Base-by-base conservation (phyloP, 139 green algal species). In the Chlamydomonas sp. region DNA sequence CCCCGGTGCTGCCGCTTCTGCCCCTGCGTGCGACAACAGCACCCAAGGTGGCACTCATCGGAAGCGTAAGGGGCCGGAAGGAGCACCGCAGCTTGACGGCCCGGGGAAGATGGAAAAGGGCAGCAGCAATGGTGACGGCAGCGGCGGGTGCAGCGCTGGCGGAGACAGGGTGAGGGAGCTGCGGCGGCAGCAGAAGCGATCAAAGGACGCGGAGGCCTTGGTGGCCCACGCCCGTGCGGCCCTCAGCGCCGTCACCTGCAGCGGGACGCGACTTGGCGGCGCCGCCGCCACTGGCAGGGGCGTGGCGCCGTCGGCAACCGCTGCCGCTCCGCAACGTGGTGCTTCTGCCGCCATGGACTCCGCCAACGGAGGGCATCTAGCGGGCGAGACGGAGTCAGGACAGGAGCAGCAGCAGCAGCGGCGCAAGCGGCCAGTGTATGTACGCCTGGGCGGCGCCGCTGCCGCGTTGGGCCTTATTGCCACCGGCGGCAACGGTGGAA, bases 391-490 rank as follows among this genome's bases (percentile, higher is more conserved):
- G 31, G 31, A 49, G 31, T 49, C 1, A 71, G 72, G 78, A n/a
- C 78, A 83, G 72, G 64, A 87, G 79, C 78, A 85, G 66, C 72
- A 72, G 4, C 77, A 88, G 71, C 64, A 78, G 76, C 68, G 64
- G 61, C 62, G 4, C 78, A 7, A 10, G 67, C 49, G 18, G 17
- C 73, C 10, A 14, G 14, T n/a, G 31, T 20, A 82, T 12, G 31
- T 49, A 49, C 72, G 66, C 18, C 15, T 71, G 16, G 81, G 77
- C 60, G 79, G 57, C 1, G 73, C 80, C 14, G 64, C 83, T 68
- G 75, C 83, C 15, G 63, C 86, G 49, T 78, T 85, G 57, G 82
- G 83, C 3, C 82, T 89, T 5, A 88, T 88, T 67, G 83, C 80
- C 31, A 73, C 78, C 60, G 78, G 69, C 67, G 49, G 9, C 63